Evolutionary conservation across 177 flowering plant species (phyloP).

Genomic region (Telopea speciosissima): DNA sequence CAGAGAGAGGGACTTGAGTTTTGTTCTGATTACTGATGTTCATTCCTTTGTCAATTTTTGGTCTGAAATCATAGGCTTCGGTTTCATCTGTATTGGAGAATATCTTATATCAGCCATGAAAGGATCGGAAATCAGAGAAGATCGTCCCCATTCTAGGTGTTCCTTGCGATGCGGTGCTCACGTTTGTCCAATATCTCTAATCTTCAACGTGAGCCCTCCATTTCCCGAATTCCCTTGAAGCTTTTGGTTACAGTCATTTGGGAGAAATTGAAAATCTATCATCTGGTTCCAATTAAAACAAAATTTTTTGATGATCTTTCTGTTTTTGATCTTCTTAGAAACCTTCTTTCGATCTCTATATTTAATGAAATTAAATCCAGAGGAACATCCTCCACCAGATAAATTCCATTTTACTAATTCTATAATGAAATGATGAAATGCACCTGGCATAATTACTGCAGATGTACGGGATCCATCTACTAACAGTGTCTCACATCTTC

Average conservation of each 20-base stretch:
- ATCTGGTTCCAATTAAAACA: no score
- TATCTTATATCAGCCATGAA: conserved; percentile 47
- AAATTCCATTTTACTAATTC: no score
- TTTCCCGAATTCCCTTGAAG: background rate
- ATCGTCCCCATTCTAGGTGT: conserved; percentile 70
- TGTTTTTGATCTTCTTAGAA: no score
- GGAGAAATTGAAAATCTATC: no score
- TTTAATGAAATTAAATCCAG: no score
- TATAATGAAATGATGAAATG: background rate
- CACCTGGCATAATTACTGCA: conserved; percentile 14
- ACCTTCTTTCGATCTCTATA: no score
- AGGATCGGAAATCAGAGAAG: conserved; percentile 36
- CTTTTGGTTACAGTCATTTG: background rate
- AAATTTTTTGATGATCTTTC: no score
- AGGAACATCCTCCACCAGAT: no score
- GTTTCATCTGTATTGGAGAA: conserved; percentile 72
- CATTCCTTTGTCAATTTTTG: background rate
- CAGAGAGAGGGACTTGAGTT: background rate
- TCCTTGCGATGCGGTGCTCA: conserved; percentile 65
- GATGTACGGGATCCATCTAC: conserved; percentile 80
- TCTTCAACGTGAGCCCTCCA: conserved; percentile 40
- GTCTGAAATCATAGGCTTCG: conserved; percentile 40
- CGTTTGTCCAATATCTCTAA: conserved; percentile 68
- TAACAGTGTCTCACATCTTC: conserved; percentile 77
- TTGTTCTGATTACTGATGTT: background rate